A percentile compares a stretch with the other conserved stretches of the same genome.
phyloP scores from a whole-genome alignment of 164 flowering plant genomes.

The Piper betle region DNA sequence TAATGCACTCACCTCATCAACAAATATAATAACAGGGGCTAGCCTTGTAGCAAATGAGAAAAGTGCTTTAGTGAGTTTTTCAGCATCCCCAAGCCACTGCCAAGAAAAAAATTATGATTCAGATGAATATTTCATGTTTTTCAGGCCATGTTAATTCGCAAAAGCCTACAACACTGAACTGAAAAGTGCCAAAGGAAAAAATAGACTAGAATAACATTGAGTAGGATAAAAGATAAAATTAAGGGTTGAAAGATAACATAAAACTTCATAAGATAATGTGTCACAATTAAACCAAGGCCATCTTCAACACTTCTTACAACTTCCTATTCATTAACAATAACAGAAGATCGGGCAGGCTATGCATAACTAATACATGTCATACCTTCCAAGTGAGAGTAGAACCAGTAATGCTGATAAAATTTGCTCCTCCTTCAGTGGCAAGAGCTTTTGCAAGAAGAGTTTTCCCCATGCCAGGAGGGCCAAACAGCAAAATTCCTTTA shows the following conservation, averaged over 20 bases:
- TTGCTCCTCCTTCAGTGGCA: constrained; percentile 98
- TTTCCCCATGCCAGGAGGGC: constrained; percentile 99
- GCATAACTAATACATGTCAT: too few relatives aligned
- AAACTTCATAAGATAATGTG: too few relatives aligned
- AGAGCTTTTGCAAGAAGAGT: constrained; percentile 99
- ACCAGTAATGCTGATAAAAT: constrained; percentile 96
- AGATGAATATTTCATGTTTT: too few relatives aligned
- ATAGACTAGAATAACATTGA: too few relatives aligned
- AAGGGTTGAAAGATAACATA: too few relatives aligned
- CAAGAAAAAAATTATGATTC: constrained; percentile 2
- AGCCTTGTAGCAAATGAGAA: constrained; percentile 93
- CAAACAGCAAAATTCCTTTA: constrained; percentile 97
- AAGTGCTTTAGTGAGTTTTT: constrained; percentile 94
- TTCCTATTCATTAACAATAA: background rate
- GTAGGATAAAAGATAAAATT: too few relatives aligned
- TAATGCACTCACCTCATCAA: constrained; percentile 65
- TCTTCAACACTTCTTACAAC: background rate
- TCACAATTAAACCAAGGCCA: background rate
- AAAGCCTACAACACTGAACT: background rate
- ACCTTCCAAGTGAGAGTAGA: constrained; percentile 98
- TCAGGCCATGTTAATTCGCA: background rate
- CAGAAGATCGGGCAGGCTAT: background rate
- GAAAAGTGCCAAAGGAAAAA: background rate
- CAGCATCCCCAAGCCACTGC: constrained; percentile 99
- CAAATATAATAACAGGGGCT: constrained; percentile 95